These are phyloP conservation scores for Conticribra guillardii DNA, from an alignment of 108 stramenopile species.

Conservation along the genomic window DNA sequence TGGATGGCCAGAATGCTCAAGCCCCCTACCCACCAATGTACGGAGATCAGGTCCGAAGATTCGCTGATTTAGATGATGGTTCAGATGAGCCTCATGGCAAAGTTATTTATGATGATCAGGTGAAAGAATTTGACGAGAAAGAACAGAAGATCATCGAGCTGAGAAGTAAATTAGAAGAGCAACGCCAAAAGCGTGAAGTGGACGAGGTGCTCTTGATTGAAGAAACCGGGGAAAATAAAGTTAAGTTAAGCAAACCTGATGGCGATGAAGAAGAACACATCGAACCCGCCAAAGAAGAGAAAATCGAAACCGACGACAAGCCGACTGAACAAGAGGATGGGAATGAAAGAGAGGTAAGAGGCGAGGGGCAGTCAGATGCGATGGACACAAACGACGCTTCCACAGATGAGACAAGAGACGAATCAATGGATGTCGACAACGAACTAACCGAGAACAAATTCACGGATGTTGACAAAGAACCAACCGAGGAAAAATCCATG, in stretches of 20 bases:
- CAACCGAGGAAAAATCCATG: neutral
- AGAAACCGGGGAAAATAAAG: neutral
- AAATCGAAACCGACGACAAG: neutral
- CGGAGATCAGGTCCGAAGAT: conserved; percentile 40
- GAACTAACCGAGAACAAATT: no score
- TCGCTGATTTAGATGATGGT: neutral
- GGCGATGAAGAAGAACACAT: no score
- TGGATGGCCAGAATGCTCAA: conserved; percentile 54
- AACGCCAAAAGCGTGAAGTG: neutral
- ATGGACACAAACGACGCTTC: no score
- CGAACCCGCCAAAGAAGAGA: no score
- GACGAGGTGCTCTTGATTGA: neutral
- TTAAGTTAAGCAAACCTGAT: no score
- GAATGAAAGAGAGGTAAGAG: neutral
- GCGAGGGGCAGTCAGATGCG: neutral
- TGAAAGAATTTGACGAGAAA: conserved; percentile 19
- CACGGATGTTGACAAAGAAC: no score
- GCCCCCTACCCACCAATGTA: conserved; percentile 33
- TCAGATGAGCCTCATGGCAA: conserved; percentile 7
- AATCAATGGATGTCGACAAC: no score
- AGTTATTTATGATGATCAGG: conserved; percentile 14
- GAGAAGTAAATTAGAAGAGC: conserved; percentile 16
- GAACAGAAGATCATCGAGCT: conserved; percentile 4
- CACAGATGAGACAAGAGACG: no score
- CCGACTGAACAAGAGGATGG: neutral